Percentiles rank a stretch among this genome's conserved stretches.
phyloP scores from a whole-genome alignment of 192 early-diverging fungal genomes.

The Dimargaris verticillata region DNA sequence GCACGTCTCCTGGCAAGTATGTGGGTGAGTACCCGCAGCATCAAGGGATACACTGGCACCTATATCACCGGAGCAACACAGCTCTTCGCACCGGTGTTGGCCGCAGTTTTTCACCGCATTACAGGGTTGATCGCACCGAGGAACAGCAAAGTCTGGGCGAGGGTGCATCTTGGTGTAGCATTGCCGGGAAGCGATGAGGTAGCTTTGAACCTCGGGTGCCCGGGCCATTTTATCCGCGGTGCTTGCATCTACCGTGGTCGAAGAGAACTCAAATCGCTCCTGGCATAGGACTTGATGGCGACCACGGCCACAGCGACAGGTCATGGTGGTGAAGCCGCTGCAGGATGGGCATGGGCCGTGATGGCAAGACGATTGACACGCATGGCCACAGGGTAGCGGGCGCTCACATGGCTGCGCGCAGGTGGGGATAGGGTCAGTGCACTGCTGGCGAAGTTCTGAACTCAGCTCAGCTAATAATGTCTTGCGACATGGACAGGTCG shows the following conservation, averaged over 20 bases:
- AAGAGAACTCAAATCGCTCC: too few relatives aligned
- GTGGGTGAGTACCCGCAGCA: too few relatives aligned
- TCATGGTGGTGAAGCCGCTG: background rate
- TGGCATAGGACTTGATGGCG: too few relatives aligned
- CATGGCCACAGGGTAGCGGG: background rate
- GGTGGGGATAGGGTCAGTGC: conserved; percentile 30
- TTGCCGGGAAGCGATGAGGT: too few relatives aligned
- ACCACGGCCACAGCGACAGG: background rate
- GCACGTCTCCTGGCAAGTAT: too few relatives aligned
- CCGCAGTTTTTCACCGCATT: conserved; percentile 30
- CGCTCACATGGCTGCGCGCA: background rate
- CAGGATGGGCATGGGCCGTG: background rate
- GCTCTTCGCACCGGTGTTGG: conserved; percentile 45
- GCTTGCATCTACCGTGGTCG: too few relatives aligned
- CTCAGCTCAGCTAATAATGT: conserved; percentile 19
- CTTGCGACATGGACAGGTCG: conserved; percentile 36
- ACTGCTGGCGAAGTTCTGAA: conserved; percentile 19
- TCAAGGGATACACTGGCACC: too few relatives aligned
- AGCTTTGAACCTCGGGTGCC: too few relatives aligned
- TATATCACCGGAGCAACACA: conserved; percentile 60
- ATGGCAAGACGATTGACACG: background rate
- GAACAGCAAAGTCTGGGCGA: too few relatives aligned
- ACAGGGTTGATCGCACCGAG: conserved; percentile 17
- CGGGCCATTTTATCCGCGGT: too few relatives aligned
- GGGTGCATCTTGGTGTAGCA: too few relatives aligned